A percentile compares a stretch with the other conserved stretches of the same genome.
phyloP scores from a whole-genome alignment of 441 rosid genomes.

The Gossypium schwendimanii region DNA sequence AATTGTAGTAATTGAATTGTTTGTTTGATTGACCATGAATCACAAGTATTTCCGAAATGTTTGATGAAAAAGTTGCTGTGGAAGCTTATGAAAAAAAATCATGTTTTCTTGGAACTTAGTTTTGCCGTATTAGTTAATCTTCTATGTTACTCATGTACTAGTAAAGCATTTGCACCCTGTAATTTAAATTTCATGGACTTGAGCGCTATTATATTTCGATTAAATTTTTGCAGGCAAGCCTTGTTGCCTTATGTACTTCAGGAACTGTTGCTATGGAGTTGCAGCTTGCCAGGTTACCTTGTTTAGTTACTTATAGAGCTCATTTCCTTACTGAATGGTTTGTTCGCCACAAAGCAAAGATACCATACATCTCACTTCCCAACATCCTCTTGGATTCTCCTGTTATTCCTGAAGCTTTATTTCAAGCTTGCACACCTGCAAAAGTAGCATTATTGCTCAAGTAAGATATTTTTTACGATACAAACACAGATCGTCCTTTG shows the following conservation, averaged over 20 bases:
- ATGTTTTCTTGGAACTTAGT: background rate
- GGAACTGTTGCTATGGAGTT: conserved; percentile 90
- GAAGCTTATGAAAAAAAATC: background rate
- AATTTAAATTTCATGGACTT: background rate
- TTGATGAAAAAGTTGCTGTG: background rate
- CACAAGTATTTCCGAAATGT: background rate
- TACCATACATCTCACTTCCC: conserved; percentile 75
- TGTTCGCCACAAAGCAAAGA: conserved; percentile 68
- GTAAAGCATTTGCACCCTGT: background rate
- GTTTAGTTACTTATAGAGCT: conserved; percentile 76
- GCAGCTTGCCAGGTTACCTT: conserved; percentile 72
- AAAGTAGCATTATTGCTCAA: conserved; percentile 46
- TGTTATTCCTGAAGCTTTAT: conserved; percentile 72
- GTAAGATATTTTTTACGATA: conserved; percentile 29
- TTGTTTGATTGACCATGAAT: background rate
- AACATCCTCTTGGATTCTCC: conserved; percentile 70
- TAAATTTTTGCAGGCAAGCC: conserved; percentile 55
- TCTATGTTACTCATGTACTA: background rate
- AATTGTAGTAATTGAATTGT: background rate
- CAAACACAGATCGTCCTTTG: background rate
- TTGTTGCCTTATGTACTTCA: conserved; percentile 77
- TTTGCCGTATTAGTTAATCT: background rate
- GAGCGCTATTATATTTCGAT: background rate
- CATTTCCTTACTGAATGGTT: conserved; percentile 66
- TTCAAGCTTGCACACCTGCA: conserved; percentile 60